Conservation (phyloP, 257 asterid species). For the Primulina eburnea region DNA sequence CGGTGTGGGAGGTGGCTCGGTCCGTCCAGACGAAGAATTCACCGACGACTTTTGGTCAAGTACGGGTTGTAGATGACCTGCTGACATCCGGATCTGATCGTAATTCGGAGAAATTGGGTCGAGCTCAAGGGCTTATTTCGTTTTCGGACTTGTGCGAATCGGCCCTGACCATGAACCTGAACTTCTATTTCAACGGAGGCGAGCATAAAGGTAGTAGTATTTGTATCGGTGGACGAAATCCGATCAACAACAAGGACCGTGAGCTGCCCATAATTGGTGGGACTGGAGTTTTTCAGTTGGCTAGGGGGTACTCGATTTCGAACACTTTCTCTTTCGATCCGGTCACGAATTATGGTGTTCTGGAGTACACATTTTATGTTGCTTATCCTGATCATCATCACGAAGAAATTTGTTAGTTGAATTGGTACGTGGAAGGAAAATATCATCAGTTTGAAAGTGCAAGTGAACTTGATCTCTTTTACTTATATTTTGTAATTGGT, state of each 20-base stretch:
- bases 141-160: slow-evolving; percentile 23
- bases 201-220: slow-evolving; percentile 24
- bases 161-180: slow-evolving; percentile 30
- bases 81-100: slow-evolving; percentile 20
- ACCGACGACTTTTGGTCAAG: slow-evolving; percentile 26
- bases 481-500: not conserved
- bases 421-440: not conserved
- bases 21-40: slow-evolving; percentile 21
- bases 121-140: slow-evolving; percentile 34
- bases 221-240: slow-evolving; percentile 29
- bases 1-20: slow-evolving; percentile 37
- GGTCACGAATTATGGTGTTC: slow-evolving; percentile 10
- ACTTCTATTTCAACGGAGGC: slow-evolving; percentile 20
- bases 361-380: slow-evolving; percentile 31
- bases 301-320: slow-evolving; percentile 29
- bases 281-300: slow-evolving; percentile 27
- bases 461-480: too few relatives aligned
- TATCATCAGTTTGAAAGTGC: too few relatives aligned
- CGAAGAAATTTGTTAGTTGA: not conserved
- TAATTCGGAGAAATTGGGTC: slow-evolving; percentile 26
- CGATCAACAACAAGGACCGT: slow-evolving; percentile 9
- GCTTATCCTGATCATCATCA: slow-evolving; percentile 15
- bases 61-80: slow-evolving; percentile 28
- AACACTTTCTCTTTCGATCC: slow-evolving; percentile 26
- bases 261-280: slow-evolving; percentile 38